Base-by-base conservation (phyloP, 495 filamentous ascomycete species). In the Xylaria nigripes region DNA sequence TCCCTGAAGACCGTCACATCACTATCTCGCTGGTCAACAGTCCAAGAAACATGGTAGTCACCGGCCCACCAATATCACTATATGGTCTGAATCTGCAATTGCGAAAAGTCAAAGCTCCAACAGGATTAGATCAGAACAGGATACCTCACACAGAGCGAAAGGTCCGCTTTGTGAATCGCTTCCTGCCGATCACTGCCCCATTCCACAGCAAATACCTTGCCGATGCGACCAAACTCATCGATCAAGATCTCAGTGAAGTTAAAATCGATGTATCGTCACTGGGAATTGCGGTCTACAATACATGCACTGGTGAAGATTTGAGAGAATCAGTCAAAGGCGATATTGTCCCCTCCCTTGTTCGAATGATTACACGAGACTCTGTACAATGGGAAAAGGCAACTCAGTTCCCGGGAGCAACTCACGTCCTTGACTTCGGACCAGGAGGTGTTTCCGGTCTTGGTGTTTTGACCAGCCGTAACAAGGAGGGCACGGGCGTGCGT, bases 311-410 rank as follows among this genome's bases (percentile, higher is more conserved):
- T 18, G 75, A 86, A 51, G 90, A 97, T 64, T 61, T 98, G 27
- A 80, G 87, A 15, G 68, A 78, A n/a, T 60, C 69, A 42, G 73
- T 77, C 42, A 69, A 80, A 23, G 81, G 80, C 10, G 75, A 81
- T 43, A 78, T 97, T 49, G 87, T 97, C 1, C 88, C 89, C 2
- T 74, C 83, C 16, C 76, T 98, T 29, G 79, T 96, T 16, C 87
- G 89, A 62, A 90, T 96, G 83, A 95, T 98, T 58, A 95, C 90
- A 3, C 84, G 86, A 46, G 89, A 95, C 61, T 77, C 86, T 1
- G 93, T 98, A 45, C 82, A 95, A 65, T 98, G 93, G 93, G 91
- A 95, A 68, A 84, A 86, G 60, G 90, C 93, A 18, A 96, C 92
- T 12, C 77, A 85, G 32, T 96, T 96, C 75, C 83, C 89, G 3